Evolutionary conservation across 2,329 filamentous ascomycete genomes (phyloP), one percentile per base, ranked within the genome.

Genomic region (Colletotrichum endophyticum): DNA sequence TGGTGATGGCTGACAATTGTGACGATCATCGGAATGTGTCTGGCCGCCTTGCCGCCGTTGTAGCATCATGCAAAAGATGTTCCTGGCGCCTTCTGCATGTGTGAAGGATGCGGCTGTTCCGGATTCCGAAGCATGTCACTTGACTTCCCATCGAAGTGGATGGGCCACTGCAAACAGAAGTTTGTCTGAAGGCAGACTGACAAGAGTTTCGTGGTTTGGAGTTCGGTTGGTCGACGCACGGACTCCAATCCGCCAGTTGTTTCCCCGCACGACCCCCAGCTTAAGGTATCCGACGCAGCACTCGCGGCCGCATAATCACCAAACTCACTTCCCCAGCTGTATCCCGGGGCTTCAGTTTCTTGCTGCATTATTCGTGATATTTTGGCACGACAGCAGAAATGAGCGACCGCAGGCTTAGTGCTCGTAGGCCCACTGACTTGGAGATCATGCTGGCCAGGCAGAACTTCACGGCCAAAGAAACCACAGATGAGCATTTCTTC

Each of bases 401-500:
- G 44, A n/a, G 7, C 8, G 32, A 25, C 11, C n/a, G 22, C 15
- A 56, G 15, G 6, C 12, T 13, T 30, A 44, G 59, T 36, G 28
- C 32, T 8, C 12, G 53, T 19, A 25, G 15, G 15, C 44, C 39
- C 19, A 69, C 27, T 34, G 7, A 32, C 27, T 19, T 57, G 30
- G 75, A 73, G 32, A 16, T 73, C 7, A 36, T 71, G 49, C 71
- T 61, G 34, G 44, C 72, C 22, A 72, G 69, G 28, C 63, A 71
- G 73, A 86, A 86, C 70, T 84, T 86, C 59, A 84, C 81, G 6
- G 73, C 77, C 61, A 70, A 76, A 27, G 79, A 82, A 36, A 70
- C 72, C 22, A 78, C 84, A 28, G 81, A 86, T 49, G 84, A 85
- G 15, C 87, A 89, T 77, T 82, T 91, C 30, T 80, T 82, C 27